Evolutionary conservation across 108 stramenopile genomes (phyloP), one percentile per base, ranked within the genome.

Genomic region (Phaeodactylum tricornutum): DNA sequence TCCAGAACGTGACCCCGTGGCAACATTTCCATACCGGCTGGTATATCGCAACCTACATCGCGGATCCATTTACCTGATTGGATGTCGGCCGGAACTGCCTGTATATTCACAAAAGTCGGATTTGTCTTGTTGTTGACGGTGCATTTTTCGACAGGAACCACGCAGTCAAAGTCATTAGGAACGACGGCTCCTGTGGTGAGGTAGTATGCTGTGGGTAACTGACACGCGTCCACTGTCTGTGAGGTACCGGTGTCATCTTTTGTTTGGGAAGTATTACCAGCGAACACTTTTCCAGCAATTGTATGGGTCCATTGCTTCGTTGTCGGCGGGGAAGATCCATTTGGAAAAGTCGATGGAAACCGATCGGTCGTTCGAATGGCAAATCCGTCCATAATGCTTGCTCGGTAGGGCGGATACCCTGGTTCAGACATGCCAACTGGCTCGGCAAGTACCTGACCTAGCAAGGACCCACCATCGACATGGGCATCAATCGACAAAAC

Each of bases 371-470:
- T 57, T 33, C 57, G 56, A 36, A 84, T 57, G 24, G 77, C 82
- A 62, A 79, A 89, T 48, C 87, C 87, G 69, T 89, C 87, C 87
- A 89, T 89, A 26, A 89, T 80, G 26, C 75, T 74, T 1, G 83
- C 76, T 50, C 74, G 77, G 57, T 82, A 80, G 12, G 78, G 55
- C 2, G 87, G 87, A 64, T 84, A 89, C 19, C 87, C 87, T 11
- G 80, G 80, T 32, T 49, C 49, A 7, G 53, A 47, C 48, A 69
- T 75, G 21, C 35, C 16, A 1, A 89, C 67, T 45, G 77, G 65
- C n/a, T 58, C 20, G 9, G 62, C 81, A 29, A 80, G 55, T 14
- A 71, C 59, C 27, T 53, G 33, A 22, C 64, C 67, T 1, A 82
- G 37, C 38, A 89, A 50, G 17, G 46, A 9, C 15, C 41, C 8